Evolutionary conservation across 176 grass and related monocot species (phyloP).

Genomic region (Rhynchospora pubera): DNA sequence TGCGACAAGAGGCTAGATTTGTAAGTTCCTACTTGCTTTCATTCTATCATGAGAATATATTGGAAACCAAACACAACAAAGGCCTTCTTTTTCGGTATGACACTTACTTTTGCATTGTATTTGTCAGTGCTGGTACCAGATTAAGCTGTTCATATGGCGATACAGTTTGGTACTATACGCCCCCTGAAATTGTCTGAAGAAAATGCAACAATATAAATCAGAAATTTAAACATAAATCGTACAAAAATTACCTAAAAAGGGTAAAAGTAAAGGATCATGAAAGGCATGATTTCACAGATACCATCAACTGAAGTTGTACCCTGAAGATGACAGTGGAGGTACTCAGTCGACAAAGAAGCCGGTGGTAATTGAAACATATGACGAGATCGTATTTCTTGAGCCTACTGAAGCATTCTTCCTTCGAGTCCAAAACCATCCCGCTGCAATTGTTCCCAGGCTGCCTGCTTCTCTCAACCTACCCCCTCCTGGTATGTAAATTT

Average conservation of each 20-base stretch:
- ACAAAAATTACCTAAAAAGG: not conserved
- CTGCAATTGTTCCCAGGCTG: conserved; percentile 79
- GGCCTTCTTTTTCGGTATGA: not conserved
- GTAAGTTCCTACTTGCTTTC: conserved; percentile 33
- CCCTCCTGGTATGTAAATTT: conserved; percentile 41
- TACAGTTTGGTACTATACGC: not conserved
- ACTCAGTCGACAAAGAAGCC: conserved; percentile 76
- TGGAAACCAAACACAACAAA: not conserved
- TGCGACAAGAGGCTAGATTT: conserved; percentile 77
- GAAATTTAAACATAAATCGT: not conserved
- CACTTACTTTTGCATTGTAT: not conserved
- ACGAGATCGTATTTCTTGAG: conserved; percentile 79
- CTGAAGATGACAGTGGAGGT: conserved; percentile 52
- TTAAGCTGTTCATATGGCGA: not conserved
- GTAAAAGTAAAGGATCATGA: not conserved
- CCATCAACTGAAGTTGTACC: conserved; percentile 83
- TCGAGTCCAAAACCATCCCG: conserved; percentile 85
- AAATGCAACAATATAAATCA: not conserved
- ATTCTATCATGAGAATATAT: not conserved
- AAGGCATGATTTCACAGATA: conserved; percentile 37
- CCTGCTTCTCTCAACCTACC: conserved; percentile 69
- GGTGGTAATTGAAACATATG: conserved; percentile 75
- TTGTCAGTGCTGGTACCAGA: not conserved
- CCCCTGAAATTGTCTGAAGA: not conserved
- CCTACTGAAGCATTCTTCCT: conserved; percentile 71